phyloP scores from a whole-genome alignment of 2,329 filamentous ascomycete genomes.

The Beauveria caledonica region DNA sequence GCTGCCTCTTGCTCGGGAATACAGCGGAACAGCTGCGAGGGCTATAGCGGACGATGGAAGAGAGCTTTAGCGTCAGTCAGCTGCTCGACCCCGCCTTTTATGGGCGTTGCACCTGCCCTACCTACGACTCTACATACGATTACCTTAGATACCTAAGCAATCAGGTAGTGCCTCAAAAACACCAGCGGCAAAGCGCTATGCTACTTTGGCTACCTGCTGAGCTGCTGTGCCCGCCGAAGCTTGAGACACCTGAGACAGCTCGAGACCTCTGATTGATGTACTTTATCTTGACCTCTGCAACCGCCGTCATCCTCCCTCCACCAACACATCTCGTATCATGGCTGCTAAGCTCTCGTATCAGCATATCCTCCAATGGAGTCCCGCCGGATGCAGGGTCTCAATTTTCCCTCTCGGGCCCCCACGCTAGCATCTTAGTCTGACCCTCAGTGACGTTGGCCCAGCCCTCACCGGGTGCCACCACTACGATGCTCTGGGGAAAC shows the following conservation, averaged over 20 bases:
- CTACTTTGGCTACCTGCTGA: too few species aligned
- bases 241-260: background rate
- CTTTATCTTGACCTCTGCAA: background rate
- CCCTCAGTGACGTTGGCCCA: conserved; percentile 10
- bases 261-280: background rate
- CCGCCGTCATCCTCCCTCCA: background rate
- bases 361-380: background rate
- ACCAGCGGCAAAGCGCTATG: background rate
- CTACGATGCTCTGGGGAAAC: background rate
- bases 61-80: background rate
- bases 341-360: background rate
- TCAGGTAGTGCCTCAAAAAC: too few species aligned
- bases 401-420: background rate
- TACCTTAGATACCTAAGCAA: too few species aligned
- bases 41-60: background rate
- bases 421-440: background rate
- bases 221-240: background rate
- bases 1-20: background rate
- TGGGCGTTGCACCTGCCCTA: background rate
- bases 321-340: background rate
- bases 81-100: background rate
- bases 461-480: background rate
- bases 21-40: background rate
- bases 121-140: too few species aligned
- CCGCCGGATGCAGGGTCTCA: background rate